Evolutionary conservation across 129 eudicot species (phyloP).

Genomic region (Flaveria bidentis): DNA sequence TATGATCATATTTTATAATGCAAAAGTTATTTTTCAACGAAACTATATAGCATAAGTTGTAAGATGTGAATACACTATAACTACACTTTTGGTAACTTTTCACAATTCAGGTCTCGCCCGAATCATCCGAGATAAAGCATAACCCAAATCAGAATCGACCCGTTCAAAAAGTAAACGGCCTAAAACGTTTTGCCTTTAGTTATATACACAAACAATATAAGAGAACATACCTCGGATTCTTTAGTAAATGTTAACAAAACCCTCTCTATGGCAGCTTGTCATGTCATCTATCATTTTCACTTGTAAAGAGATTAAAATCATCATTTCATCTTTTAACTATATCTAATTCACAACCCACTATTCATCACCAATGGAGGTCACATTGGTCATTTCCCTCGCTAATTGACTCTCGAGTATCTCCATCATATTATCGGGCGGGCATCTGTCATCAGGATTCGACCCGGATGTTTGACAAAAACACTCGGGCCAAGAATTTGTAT

Average conservation of each 20-base stretch:
- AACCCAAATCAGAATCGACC: not conserved
- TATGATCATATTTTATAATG: not conserved
- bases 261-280: conserved; percentile 25
- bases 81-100: not conserved
- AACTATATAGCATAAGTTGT: not conserved
- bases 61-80: not conserved
- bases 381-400: conserved; percentile 44
- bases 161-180: not conserved
- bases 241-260: conserved; percentile 29
- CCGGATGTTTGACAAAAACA: conserved; percentile 77
- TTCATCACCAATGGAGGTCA: conserved; percentile 38
- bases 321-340: conserved; percentile 7
- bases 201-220: not conserved
- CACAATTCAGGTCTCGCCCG: not conserved
- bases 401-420: conserved; percentile 55
- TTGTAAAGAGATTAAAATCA: conserved; percentile 8
- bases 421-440: conserved; percentile 73
- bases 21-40: too few relatives aligned
- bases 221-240: conserved; percentile 28
- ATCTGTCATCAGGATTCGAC: conserved; percentile 60
- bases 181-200: too few relatives aligned
- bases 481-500: conserved; percentile 99
- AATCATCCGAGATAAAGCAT: not conserved
- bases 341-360: conserved; percentile 31
- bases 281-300: conserved; percentile 27